Evolutionary conservation across 345 rosid genomes (phyloP).

Genomic region (Eucalyptus tenuipes): DNA sequence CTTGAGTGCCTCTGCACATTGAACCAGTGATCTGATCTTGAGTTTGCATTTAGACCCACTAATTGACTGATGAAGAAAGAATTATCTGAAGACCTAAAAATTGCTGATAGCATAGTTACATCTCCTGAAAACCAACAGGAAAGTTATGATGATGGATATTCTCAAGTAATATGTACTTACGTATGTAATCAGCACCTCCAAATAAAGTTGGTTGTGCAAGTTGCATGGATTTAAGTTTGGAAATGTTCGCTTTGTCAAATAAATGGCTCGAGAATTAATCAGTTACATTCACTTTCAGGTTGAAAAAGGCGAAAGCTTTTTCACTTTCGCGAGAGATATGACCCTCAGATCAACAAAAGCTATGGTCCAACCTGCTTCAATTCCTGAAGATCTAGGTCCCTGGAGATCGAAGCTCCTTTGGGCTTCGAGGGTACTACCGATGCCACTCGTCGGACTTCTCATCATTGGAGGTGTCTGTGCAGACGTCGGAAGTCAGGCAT

Average conservation of each 20-base stretch:
- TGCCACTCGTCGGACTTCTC: conserved; percentile 94
- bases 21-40: not conserved
- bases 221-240: not conserved
- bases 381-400: conserved; percentile 61
- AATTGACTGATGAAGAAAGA: not conserved
- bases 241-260: not conserved
- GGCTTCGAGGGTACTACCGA: conserved; percentile 90
- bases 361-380: conserved; percentile 40
- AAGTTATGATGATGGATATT: not conserved
- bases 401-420: conserved; percentile 90
- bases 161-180: not conserved
- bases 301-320: conserved; percentile 85
- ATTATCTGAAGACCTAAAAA: not conserved
- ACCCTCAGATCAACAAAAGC: conserved; percentile 80
- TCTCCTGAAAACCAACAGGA: not conserved
- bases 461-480: conserved; percentile 68
- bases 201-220: not conserved
- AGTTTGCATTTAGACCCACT: not conserved
- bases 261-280: not conserved
- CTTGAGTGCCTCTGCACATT: not conserved
- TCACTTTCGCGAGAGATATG: conserved; percentile 86
- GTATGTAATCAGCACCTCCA: not conserved
- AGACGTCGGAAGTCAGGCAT: conserved; percentile 41
- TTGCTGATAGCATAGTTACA: not conserved
- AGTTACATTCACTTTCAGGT: conserved; percentile 18